Conservation (phyloP, 768 basidiomycete species). For the Tricholoma matsutake region DNA sequence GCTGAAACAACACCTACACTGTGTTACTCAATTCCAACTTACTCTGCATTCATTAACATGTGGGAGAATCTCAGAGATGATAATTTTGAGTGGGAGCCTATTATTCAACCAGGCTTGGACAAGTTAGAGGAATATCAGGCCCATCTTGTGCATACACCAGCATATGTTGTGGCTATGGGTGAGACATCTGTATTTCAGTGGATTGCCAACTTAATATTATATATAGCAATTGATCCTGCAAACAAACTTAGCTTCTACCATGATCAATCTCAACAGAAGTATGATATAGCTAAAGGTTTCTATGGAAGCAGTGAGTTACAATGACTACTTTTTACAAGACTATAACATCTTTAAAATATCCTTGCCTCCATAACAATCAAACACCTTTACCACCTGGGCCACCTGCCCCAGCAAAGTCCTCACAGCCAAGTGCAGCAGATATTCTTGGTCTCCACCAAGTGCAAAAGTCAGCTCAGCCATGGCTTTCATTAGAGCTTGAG, state of each 20-base stretch:
- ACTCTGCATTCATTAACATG: slow-evolving; percentile 18
- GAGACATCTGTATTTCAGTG: background rate
- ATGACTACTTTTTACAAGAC: background rate
- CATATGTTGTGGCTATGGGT: slow-evolving; percentile 25
- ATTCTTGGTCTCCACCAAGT: background rate
- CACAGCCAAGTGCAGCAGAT: background rate
- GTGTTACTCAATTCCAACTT: slow-evolving; percentile 26
- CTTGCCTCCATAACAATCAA: background rate
- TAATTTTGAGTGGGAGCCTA: slow-evolving; percentile 3
- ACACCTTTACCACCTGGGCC: background rate
- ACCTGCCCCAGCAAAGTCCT: background rate
- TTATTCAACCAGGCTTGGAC: slow-evolving; percentile 27
- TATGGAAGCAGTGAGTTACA: background rate
- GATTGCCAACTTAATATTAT: background rate
- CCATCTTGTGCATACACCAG: slow-evolving; percentile 16
- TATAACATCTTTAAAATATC: background rate
- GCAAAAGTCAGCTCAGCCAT: too few species aligned
- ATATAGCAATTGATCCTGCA: background rate
- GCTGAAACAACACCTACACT: slow-evolving; percentile 13
- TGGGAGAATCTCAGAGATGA: slow-evolving; percentile 19
- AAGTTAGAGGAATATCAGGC: slow-evolving; percentile 26
- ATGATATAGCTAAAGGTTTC: background rate
- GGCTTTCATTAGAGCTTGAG: background rate
- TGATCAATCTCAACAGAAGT: background rate
- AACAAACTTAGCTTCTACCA: background rate